These are phyloP conservation scores for Aspergillus pseudotamarii DNA, from an alignment of 2,329 filamentous ascomycete species.

Conservation along the genomic window DNA sequence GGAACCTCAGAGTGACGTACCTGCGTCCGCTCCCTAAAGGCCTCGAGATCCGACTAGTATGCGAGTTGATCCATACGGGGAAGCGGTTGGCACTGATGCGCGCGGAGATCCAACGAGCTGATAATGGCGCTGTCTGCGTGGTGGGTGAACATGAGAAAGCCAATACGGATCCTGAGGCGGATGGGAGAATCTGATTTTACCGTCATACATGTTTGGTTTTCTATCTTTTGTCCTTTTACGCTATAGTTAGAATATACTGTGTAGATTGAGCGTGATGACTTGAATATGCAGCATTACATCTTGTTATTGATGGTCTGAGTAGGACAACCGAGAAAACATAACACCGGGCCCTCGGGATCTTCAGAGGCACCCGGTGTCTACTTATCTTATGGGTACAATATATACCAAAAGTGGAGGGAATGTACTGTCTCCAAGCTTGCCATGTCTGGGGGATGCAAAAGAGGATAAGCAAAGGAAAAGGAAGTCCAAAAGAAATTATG, in stretches of 20 bases:
- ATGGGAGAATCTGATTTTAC: constrained; percentile 15
- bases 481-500: constrained; percentile 31
- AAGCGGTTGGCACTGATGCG: constrained; percentile 57
- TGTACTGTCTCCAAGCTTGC: constrained; percentile 13
- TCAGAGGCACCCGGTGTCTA: neutral
- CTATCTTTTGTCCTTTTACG: neutral
- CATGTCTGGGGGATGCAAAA: constrained; percentile 18
- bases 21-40: constrained; percentile 62
- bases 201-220: neutral
- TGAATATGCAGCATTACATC: neutral
- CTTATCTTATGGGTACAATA: neutral
- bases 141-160: constrained; percentile 68
- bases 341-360: neutral
- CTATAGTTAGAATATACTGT: neutral
- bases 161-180: constrained; percentile 56
- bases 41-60: constrained; percentile 55
- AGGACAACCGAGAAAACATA: neutral
- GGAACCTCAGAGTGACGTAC: constrained; percentile 69
- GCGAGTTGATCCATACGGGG: constrained; percentile 62
- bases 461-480: constrained; percentile 13
- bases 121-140: constrained; percentile 57
- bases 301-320: neutral
- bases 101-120: constrained; percentile 58
- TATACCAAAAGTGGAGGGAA: constrained; percentile 6
- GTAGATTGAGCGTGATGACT: neutral